Conservation (phyloP, 768 basidiomycete species). For the Termitomyces heimii region DNA sequence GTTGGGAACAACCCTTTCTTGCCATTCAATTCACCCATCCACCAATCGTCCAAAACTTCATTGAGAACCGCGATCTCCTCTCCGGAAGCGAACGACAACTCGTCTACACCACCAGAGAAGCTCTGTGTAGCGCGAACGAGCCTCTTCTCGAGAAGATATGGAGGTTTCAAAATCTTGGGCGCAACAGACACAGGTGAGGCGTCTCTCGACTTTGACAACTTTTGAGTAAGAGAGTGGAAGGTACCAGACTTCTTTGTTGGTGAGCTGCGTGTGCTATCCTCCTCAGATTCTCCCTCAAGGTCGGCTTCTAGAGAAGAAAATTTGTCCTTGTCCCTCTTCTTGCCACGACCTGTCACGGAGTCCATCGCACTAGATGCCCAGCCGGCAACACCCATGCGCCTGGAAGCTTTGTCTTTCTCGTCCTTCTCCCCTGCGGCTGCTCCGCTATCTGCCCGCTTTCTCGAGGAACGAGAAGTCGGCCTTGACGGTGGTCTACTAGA, state of each 20-base stretch:
- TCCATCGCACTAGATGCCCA: constrained; percentile 68
- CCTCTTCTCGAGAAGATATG: constrained; percentile 43
- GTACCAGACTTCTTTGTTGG: constrained; percentile 20
- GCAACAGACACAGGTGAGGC: constrained; percentile 27
- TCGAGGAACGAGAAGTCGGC: constrained; percentile 51
- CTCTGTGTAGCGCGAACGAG: constrained; percentile 69
- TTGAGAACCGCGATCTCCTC: constrained; percentile 71
- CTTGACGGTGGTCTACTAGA: constrained; percentile 43
- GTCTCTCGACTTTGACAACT: constrained; percentile 30
- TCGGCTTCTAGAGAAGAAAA: constrained; percentile 49
- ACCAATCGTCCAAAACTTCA: constrained; percentile 88
- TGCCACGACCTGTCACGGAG: constrained; percentile 49
- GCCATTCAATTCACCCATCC: constrained; percentile 75
- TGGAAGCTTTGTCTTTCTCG: constrained; percentile 32
- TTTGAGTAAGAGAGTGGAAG: constrained; percentile 21
- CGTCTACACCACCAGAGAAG: constrained; percentile 71
- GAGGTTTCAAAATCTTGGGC: constrained; percentile 43
- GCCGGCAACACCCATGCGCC: constrained; percentile 45
- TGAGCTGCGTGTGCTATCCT: constrained; percentile 12
- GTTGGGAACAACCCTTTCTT: constrained; percentile 78
- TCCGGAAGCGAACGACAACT: constrained; percentile 69
- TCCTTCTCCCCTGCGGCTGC: constrained; percentile 29
- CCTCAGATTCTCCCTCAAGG: constrained; percentile 22
- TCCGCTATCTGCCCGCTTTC: constrained; percentile 59
- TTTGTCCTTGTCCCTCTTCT: constrained; percentile 49